Conservation (phyloP, 495 filamentous ascomycete species). For the Penicillium bialowiezense region DNA sequence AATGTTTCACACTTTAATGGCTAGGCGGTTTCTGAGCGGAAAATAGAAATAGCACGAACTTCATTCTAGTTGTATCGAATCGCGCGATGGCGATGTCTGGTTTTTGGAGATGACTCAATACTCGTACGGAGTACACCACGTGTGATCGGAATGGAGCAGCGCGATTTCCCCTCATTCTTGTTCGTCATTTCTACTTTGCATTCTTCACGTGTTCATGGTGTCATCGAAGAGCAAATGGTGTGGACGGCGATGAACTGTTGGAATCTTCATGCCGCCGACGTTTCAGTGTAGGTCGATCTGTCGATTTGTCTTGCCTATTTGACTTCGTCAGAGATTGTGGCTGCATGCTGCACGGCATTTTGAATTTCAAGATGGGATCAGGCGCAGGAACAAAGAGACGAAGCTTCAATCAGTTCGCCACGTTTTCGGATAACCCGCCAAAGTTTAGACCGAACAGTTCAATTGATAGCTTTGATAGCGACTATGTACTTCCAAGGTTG, state of each 20-base stretch:
- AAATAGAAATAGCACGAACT: background rate
- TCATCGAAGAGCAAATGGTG: background rate
- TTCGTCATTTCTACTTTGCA: slow-evolving; percentile 14
- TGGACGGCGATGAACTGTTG: background rate
- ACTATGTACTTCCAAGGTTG: too few relatives aligned
- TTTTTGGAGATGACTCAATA: background rate
- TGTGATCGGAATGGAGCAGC: slow-evolving; percentile 20
- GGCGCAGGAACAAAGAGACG: background rate
- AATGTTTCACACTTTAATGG: background rate
- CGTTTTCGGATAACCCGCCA: background rate
- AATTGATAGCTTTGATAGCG: too few relatives aligned
- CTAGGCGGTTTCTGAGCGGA: background rate
- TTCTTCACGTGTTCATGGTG: slow-evolving; percentile 13
- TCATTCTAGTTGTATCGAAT: background rate
- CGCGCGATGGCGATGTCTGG: background rate
- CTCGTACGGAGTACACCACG: slow-evolving; percentile 8
- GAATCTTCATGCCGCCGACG: too few relatives aligned
- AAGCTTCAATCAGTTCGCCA: too few relatives aligned
- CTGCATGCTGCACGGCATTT: slow-evolving; percentile 2
- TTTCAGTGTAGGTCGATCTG: too few relatives aligned
- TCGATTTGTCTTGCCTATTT: too few relatives aligned
- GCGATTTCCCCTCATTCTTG: slow-evolving; percentile 8
- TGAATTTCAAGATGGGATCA: background rate
- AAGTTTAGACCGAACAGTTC: too few relatives aligned
- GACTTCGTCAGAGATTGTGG: background rate